A percentile compares a stretch with the other conserved stretches of the same genome.
Evolutionary conservation across 495 filamentous ascomycete species (phyloP).

Genomic region (Xylona heveae): DNA sequence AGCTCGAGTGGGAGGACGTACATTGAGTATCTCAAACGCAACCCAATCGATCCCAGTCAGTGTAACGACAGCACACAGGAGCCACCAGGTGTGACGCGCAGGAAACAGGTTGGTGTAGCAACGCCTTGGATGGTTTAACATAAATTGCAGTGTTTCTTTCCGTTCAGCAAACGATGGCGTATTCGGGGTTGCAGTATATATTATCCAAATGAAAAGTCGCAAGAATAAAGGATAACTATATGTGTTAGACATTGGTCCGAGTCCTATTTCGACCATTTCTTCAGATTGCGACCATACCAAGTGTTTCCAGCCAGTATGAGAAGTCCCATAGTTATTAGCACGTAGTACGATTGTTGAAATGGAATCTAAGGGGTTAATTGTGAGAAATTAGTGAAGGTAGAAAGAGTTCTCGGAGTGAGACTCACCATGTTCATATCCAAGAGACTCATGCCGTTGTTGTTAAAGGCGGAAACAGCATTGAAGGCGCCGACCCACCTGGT

Average conservation of each 20-base stretch:
- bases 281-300: conserved; percentile 10
- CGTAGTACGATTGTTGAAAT: conserved; percentile 42
- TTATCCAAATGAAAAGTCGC: conserved; percentile 50
- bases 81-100: conserved; percentile 56
- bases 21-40: conserved; percentile 56
- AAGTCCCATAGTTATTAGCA: conserved; percentile 52
- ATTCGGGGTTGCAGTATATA: conserved; percentile 25
- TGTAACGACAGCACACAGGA: conserved; percentile 45
- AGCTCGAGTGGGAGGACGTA: too few species aligned
- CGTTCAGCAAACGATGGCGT: conserved; percentile 21
- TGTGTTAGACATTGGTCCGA: not conserved
- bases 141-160: conserved; percentile 52
- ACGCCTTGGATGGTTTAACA: conserved; percentile 58
- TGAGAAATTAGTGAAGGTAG: not conserved
- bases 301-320: conserved; percentile 79
- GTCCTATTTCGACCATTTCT: not conserved
- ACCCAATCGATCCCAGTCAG: conserved; percentile 71
- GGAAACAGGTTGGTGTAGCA: conserved; percentile 78
- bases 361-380: conserved; percentile 19
- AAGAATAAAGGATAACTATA: conserved; percentile 52
- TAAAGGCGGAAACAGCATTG: conserved; percentile 58
- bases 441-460: conserved; percentile 72
- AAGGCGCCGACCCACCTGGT: conserved; percentile 49
- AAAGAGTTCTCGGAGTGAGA: not conserved
- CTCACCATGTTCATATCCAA: conserved; percentile 58